These are phyloP conservation scores for Galerina marginata DNA, from an alignment of 768 basidiomycete species.

Conservation along the genomic window DNA sequence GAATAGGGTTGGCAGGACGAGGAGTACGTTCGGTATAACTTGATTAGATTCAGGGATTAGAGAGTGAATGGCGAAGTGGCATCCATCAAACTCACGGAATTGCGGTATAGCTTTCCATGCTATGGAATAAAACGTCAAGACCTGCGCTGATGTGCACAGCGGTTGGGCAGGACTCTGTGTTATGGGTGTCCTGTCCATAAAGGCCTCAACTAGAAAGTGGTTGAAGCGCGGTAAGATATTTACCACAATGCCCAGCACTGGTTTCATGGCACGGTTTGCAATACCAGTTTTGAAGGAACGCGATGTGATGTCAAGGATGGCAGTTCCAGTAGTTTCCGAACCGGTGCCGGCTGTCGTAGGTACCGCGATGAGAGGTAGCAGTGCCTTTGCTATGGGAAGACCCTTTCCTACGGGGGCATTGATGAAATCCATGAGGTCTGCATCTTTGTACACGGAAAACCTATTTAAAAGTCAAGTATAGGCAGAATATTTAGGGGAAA, in stretches of 20 bases:
- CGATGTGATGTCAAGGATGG: conserved; percentile 92
- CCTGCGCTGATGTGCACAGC: conserved; percentile 95
- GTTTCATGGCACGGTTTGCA: conserved; percentile 89
- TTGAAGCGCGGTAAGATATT: conserved; percentile 13
- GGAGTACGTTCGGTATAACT: conserved; percentile 93
- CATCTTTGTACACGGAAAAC: conserved; percentile 90
- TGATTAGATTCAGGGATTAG: neutral
- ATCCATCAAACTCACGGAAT: conserved; percentile 70
- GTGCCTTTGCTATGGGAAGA: conserved; percentile 71
- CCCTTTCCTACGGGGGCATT: conserved; percentile 97
- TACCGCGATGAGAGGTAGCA: conserved; percentile 88
- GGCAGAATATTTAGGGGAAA: neutral
- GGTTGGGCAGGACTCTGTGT: conserved; percentile 91
- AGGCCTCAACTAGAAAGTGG: neutral
- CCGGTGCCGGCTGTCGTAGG: conserved; percentile 83
- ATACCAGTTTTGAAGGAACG: conserved; percentile 97
- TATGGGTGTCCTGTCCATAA: conserved; percentile 69
- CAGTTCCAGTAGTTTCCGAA: conserved; percentile 93
- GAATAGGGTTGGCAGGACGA: conserved; percentile 86
- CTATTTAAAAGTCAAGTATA: conserved; percentile 39
- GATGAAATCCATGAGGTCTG: conserved; percentile 94
- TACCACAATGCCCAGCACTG: conserved; percentile 80
- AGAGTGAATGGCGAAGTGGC: neutral
- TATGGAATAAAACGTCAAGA: conserved; percentile 94
- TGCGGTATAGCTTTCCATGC: conserved; percentile 92